Evolutionary conservation across 495 filamentous ascomycete genomes (phyloP).

Genomic region (Penicillium silybi): DNA sequence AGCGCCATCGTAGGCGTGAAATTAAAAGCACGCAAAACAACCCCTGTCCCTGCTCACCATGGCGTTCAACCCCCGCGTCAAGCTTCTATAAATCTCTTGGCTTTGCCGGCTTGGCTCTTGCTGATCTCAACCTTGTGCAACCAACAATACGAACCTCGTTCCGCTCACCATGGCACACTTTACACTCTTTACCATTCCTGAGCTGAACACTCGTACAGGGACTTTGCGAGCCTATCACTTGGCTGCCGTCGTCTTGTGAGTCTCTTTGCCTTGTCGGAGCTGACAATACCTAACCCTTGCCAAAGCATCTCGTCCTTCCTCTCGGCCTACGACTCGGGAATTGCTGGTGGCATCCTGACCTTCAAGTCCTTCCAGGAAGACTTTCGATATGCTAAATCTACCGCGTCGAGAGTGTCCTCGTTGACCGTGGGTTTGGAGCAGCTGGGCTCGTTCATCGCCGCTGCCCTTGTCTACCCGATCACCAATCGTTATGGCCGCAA

Average conservation of each 20-base stretch:
- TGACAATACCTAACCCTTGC: neutral
- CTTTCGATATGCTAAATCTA: constrained; percentile 23
- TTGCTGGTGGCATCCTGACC: constrained; percentile 35
- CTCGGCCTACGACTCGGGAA: constrained; percentile 37
- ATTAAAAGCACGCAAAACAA: constrained; percentile 16
- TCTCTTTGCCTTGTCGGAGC: neutral
- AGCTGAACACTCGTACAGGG: constrained; percentile 20
- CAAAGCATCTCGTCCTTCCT: constrained; percentile 28
- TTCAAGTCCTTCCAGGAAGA: constrained; percentile 32
- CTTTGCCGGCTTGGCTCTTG: constrained; percentile 5
- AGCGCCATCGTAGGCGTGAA: constrained; percentile 1
- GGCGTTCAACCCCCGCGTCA: neutral
- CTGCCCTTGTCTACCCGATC: constrained; percentile 44
- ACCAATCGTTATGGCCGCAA: constrained; percentile 45
- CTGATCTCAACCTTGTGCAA: neutral
- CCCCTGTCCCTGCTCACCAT: constrained; percentile 11
- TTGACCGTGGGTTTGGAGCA: constrained; percentile 46
- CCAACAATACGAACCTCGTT: neutral
- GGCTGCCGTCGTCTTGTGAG: constrained; percentile 24
- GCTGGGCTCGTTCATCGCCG: constrained; percentile 42
- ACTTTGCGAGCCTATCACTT: constrained; percentile 24
- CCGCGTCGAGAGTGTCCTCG: constrained; percentile 34
- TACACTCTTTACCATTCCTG: constrained; percentile 14
- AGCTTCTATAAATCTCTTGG: constrained; percentile 8
- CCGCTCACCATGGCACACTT: constrained; percentile 17